Percentiles rank a stretch among this genome's conserved stretches.
phyloP scores from a whole-genome alignment of 805 yeast species.

The Yarrowia sp. region DNA sequence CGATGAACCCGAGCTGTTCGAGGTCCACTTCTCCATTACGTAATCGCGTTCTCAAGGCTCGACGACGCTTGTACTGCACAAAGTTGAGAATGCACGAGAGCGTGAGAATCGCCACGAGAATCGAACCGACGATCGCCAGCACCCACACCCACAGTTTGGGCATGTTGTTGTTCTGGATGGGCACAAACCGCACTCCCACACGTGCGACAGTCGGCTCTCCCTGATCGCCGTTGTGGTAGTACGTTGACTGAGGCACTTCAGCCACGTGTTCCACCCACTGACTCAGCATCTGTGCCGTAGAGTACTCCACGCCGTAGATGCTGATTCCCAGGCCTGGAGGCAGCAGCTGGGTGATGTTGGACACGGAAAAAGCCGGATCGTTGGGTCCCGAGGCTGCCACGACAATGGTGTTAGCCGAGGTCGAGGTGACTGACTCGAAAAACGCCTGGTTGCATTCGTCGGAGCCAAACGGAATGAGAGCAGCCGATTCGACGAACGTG shows the following conservation, averaged over 20 bases:
- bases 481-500: neutral
- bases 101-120: constrained; percentile 23
- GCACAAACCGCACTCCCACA: constrained; percentile 1
- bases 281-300: constrained; percentile 8
- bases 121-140: constrained; percentile 38
- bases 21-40: constrained; percentile 39
- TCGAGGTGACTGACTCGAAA: neutral
- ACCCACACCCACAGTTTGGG: constrained; percentile 40
- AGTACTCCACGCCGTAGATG: constrained; percentile 18
- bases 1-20: constrained; percentile 38
- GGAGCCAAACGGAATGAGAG: constrained; percentile 17
- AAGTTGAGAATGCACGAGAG: constrained; percentile 35
- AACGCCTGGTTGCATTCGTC: constrained; percentile 24
- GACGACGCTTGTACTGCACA: constrained; percentile 34
- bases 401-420: neutral
- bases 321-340: constrained; percentile 7
- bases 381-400: constrained; percentile 8
- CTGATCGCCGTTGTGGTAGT: constrained; percentile 11
- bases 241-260: neutral
- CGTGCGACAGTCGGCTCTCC: constrained; percentile 8
- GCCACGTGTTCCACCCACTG: constrained; percentile 19
- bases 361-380: neutral
- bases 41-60: constrained; percentile 27
- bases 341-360: constrained; percentile 6
- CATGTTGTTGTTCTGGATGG: neutral